Percentiles rank a stretch among this genome's conserved stretches.
Conservation (phyloP, 208 protist species). For the Leishmania guyanensis region DNA sequence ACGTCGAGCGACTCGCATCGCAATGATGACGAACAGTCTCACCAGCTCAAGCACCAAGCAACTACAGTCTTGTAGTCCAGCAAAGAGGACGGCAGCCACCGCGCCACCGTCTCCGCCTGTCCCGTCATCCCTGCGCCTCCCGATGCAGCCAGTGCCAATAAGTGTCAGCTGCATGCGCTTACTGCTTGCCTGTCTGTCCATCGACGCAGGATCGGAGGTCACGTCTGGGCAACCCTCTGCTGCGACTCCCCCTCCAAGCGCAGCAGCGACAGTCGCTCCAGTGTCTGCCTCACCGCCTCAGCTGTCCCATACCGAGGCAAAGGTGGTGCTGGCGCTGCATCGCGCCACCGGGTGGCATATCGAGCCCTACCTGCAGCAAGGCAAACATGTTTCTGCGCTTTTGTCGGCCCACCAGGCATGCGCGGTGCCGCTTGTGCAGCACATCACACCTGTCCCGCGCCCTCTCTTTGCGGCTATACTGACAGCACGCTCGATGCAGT, state of each 20-base stretch:
- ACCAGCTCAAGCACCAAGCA: background rate
- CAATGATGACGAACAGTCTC: background rate
- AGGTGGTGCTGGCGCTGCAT: slow-evolving; percentile 31
- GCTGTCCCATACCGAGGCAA: slow-evolving; percentile 27
- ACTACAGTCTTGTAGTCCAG: background rate
- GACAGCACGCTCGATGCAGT: slow-evolving; percentile 15
- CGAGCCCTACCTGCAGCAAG: slow-evolving; percentile 44
- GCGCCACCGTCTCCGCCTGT: slow-evolving; percentile 9
- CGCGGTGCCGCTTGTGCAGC: slow-evolving; percentile 39
- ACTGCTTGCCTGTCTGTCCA: slow-evolving; percentile 18
- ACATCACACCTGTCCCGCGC: background rate
- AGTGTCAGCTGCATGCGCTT: slow-evolving; percentile 29
- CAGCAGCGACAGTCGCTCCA: background rate
- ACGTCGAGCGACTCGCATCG: background rate
- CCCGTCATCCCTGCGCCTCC: slow-evolving; percentile 2
- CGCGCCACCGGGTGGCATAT: slow-evolving; percentile 42
- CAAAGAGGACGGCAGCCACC: background rate
- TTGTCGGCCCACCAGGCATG: slow-evolving; percentile 40
- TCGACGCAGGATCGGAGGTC: background rate
- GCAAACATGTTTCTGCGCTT: slow-evolving; percentile 33
- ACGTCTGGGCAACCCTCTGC: background rate
- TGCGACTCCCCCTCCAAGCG: background rate
- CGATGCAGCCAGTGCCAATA: slow-evolving; percentile 22
- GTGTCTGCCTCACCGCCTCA: background rate
- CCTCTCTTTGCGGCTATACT: slow-evolving; percentile 17